Conservation (phyloP, 176 grass and related monocot genomes). For the Musa troglodytarum region DNA sequence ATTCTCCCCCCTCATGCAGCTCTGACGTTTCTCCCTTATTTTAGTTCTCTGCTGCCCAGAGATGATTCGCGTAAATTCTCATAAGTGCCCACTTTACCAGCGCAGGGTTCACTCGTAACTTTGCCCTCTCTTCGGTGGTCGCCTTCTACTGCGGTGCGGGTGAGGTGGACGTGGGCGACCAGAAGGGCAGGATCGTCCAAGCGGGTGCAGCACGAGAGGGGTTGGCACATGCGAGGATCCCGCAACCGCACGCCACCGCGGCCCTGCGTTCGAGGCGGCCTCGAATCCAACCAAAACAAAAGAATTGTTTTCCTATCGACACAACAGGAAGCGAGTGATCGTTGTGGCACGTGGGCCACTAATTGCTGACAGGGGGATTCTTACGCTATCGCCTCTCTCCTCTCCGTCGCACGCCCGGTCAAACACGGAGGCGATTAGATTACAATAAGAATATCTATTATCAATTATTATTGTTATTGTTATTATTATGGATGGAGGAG, state of each 20-base stretch:
- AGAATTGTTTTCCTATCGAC: too few species aligned
- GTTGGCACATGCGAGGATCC: slow-evolving; percentile 14
- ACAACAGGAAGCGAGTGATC: too few species aligned
- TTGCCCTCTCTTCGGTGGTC: not conserved
- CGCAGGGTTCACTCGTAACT: not conserved
- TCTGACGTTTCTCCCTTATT: not conserved
- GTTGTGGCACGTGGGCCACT: not conserved
- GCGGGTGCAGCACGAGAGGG: not conserved
- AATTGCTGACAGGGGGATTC: slow-evolving; percentile 1
- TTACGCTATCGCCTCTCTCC: not conserved
- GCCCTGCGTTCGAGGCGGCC: not conserved
- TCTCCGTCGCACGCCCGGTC: not conserved
- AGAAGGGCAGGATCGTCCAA: too few species aligned
- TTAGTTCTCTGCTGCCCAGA: not conserved
- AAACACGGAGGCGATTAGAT: not conserved
- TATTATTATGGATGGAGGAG: too few species aligned
- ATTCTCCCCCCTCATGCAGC: not conserved
- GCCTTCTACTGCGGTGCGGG: too few species aligned
- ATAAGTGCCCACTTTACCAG: too few species aligned
- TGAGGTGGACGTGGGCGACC: too few species aligned
- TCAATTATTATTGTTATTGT: too few species aligned
- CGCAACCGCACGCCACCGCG: slow-evolving; percentile 9
- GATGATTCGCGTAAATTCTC: not conserved
- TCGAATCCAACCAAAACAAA: not conserved
- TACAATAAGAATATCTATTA: too few species aligned